Base-by-base conservation (phyloP, 2,329 filamentous ascomycete species). In the Dactylellina drechsleri region DNA sequence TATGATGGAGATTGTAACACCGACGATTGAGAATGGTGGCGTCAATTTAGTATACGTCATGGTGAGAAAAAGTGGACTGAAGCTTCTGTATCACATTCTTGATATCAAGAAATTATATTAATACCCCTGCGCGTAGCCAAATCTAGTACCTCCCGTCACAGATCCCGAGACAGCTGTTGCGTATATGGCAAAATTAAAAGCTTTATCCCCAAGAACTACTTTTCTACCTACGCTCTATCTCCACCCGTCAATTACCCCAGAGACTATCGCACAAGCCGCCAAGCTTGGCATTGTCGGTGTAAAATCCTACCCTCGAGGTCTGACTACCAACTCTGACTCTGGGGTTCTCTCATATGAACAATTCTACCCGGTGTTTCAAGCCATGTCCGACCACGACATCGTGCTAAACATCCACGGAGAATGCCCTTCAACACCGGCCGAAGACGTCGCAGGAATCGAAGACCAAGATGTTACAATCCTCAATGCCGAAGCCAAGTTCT, bases 391-490 rank as follows among this genome's bases (percentile, higher is more conserved):
- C 73, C 88, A 93, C 78, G 89, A 90, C 78, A 85, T 97, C 81
- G 87, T 96, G n/a, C 86, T 96, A 49, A 97, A 97, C 83, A 85
- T 98, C n/a, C 93, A 98, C 81, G 94, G 93, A 77, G 94, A 97
- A 83, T 88, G 90, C n/a, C 90, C 89, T 0, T 85, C 85, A 1
- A 84, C 84, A n/a, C 71, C 71, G 4, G n/a, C 64, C 3, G 71
- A 75, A 50, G 71, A 75, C 18, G 71, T 68, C 12, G 71, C 23
- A 13, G 71, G 71, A 1, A 67, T 64, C n/a, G 71, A 75, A 54
- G 71, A 75, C 15, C 82, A 80, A 23, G 77, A 81, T 36, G 84
- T 84, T 72, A 87, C 86, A 0, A 85, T 87, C 31, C 83, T 92
- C 77, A 91, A 90, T 79, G 90, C 90, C 18, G 91, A 93, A 82